These are phyloP conservation scores for Wickerhamiella brachini DNA, from an alignment of 805 yeast species.

Conservation along the genomic window DNA sequence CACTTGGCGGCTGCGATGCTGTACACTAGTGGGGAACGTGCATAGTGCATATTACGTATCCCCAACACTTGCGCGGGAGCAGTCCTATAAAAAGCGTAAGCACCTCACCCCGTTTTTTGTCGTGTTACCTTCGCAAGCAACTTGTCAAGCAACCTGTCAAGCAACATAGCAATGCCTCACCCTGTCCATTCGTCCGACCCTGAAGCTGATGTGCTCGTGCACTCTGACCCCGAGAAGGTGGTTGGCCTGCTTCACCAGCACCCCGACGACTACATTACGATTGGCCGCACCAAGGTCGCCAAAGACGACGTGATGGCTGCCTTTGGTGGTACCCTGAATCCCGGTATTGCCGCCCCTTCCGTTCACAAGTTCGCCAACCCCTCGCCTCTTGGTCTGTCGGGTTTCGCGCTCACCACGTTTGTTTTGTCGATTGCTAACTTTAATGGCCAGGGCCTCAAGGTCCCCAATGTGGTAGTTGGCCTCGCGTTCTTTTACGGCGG, in stretches of 20 bases:
- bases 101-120: background rate
- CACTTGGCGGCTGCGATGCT: background rate
- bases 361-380: constrained; percentile 50
- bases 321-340: constrained; percentile 66
- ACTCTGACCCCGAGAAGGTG: background rate
- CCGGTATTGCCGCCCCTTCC: constrained; percentile 50
- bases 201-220: background rate
- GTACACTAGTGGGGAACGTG: background rate
- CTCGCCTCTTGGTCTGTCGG: constrained; percentile 49
- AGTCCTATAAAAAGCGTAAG: background rate
- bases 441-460: constrained; percentile 37
- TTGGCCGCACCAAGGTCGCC: constrained; percentile 1
- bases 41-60: background rate
- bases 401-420: constrained; percentile 51
- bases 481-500: constrained; percentile 54
- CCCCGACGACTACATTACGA: background rate
- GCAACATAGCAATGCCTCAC: background rate
- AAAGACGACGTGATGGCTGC: constrained; percentile 23
- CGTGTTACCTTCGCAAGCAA: too few relatives aligned
- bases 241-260: background rate
- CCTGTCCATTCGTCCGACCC: background rate
- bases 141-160: too few relatives aligned
- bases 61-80: background rate
- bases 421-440: constrained; percentile 43
- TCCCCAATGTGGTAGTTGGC: constrained; percentile 43